Evolutionary conservation across 768 basidiomycete species (phyloP).

Genomic region (Auriscalpium microsporum): DNA sequence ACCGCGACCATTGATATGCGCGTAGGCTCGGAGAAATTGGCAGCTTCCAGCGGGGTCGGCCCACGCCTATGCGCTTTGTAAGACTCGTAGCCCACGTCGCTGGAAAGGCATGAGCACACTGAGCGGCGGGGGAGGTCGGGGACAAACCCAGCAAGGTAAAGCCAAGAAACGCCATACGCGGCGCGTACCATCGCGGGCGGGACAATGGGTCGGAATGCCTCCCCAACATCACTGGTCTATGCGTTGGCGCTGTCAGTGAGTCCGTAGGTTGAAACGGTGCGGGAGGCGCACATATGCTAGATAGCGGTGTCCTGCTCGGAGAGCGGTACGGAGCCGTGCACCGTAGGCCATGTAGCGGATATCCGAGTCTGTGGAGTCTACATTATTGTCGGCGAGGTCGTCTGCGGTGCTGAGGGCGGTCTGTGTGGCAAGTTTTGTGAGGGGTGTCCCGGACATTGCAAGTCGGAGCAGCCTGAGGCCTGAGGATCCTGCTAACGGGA

Average conservation of each 20-base stretch:
- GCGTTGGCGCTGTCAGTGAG: slow-evolving; percentile 13
- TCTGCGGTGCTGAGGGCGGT: slow-evolving; percentile 42
- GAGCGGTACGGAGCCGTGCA: slow-evolving; percentile 67
- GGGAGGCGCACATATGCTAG: slow-evolving; percentile 59
- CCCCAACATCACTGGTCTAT: slow-evolving; percentile 75
- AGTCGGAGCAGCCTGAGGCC: background rate
- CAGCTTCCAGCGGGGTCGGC: slow-evolving; percentile 58
- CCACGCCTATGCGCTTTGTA: slow-evolving; percentile 69
- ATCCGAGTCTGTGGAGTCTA: slow-evolving; percentile 58
- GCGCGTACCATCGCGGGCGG: slow-evolving; percentile 63
- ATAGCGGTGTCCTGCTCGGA: slow-evolving; percentile 63
- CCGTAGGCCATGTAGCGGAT: slow-evolving; percentile 70
- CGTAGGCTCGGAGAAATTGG: slow-evolving; percentile 60
- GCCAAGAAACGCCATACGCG: slow-evolving; percentile 76
- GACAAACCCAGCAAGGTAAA: slow-evolving; percentile 61
- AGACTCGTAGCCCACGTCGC: slow-evolving; percentile 73
- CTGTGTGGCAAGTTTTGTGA: slow-evolving; percentile 10
- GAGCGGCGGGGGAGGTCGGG: background rate
- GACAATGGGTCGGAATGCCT: slow-evolving; percentile 75
- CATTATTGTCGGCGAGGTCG: slow-evolving; percentile 53
- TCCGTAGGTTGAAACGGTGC: background rate
- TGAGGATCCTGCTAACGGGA: background rate
- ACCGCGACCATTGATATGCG: slow-evolving; percentile 62
- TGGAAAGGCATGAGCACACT: slow-evolving; percentile 12
- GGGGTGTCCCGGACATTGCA: slow-evolving; percentile 10